Evolutionary conservation across 176 grass and related monocot species (phyloP), one percentile per base, ranked within the genome.

Genomic region (Aegilops sharonensis): DNA sequence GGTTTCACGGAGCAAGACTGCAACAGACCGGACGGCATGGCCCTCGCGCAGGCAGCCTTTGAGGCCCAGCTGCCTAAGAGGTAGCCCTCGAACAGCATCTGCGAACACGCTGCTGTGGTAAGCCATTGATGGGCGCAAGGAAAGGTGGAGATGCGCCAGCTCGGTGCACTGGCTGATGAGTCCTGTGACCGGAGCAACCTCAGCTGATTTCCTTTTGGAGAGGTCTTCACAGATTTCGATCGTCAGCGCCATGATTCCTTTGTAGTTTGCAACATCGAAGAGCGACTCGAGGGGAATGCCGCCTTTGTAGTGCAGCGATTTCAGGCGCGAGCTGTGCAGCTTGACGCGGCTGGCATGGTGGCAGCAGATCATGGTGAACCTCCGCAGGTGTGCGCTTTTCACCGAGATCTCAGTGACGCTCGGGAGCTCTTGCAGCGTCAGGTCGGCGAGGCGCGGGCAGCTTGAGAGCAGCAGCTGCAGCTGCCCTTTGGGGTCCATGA

Each of bases 401-500:
- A 84, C 71, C 0, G 60, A 1, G 18, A 77, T 11, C 21, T 35
- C 2, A 0, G 0, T 66, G 4, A 34, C 8, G 12, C 12, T 24
- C 0, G 83, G 83, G 72, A 61, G 64, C 83, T 85, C 52, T 20
- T 85, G 72, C 27, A 85, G 42, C 12, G 40, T 77, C 4, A 85
- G 83, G 29, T 77, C 11, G 14, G 7, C 8, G 40, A 85, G 83
- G 18, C 11, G 17, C 6, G 37, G 11, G 72, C 59, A 85, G 12
- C 6, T 5, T 6, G 57, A 64, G 25, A 75, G 2, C 24, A 75
- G 70, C 25, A 1, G 24, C 70, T n/a, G 82, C 3, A 75, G 56
- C 0, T 2, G 1, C 24, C 20, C 5, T 1, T 14, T 3, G 3
- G 1, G 11, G 54, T 11, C 71, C 69, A 31, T 63, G 68, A 84